Conservation (phyloP, 73 alveolate genomes). For the Paramecium sexaurelia region DNA sequence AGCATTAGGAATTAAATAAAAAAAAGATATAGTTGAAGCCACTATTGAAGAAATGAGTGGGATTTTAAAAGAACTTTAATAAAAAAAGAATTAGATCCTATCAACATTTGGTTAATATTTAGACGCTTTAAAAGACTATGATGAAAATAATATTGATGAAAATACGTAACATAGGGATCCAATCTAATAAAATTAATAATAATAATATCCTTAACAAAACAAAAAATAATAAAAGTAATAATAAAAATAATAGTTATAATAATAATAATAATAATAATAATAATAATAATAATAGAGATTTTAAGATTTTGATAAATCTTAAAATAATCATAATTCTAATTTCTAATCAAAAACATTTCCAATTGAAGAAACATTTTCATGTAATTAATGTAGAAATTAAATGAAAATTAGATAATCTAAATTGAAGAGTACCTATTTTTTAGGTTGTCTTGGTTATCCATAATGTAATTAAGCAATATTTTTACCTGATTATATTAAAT, state of each 20-base stretch:
- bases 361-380: constrained; percentile 34
- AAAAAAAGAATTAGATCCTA: constrained; percentile 64
- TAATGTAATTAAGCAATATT: constrained; percentile 69
- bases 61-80: constrained; percentile 77
- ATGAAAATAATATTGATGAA: constrained; percentile 58
- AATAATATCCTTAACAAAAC: not conserved
- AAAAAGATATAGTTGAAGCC: constrained; percentile 79
- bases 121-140: constrained; percentile 74
- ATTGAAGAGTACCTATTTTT: constrained; percentile 67
- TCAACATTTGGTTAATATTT: constrained; percentile 69
- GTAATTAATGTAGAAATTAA: constrained; percentile 72
- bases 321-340: not conserved
- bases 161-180: not conserved
- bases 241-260: not conserved
- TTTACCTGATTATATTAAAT: constrained; percentile 56
- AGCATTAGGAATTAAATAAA: constrained; percentile 83
- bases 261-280: not conserved
- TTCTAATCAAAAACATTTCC: not conserved
- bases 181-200: not conserved
- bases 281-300: not conserved
- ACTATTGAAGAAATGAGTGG: constrained; percentile 80
- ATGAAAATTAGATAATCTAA: constrained; percentile 75
- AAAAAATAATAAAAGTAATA: not conserved
- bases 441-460: constrained; percentile 80
- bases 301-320: not conserved